Evolutionary conservation across 495 filamentous ascomycete species (phyloP).

Genomic region (Rhizodiscina lignyota): DNA sequence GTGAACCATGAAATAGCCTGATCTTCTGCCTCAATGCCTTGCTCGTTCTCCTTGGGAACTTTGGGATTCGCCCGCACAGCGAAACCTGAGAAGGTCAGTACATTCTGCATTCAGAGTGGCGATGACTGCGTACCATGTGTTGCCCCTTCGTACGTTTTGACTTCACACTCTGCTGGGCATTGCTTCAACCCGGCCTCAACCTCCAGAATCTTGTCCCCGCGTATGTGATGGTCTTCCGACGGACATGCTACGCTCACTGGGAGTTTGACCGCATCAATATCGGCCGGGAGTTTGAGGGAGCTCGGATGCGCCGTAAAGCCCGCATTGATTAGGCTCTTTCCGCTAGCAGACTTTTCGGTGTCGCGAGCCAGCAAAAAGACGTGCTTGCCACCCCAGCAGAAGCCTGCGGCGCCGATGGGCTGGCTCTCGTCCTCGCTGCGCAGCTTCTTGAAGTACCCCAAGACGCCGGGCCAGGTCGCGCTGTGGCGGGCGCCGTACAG

Average conservation of each 20-base stretch:
- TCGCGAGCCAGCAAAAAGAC: neutral
- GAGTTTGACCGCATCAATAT: neutral
- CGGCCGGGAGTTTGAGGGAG: neutral
- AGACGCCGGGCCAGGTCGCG: conserved; percentile 9
- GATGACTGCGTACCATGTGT: neutral
- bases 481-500: conserved; percentile 2
- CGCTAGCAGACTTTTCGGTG: neutral
- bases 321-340: neutral
- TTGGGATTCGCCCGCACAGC: neutral
- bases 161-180: neutral
- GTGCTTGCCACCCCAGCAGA: conserved; percentile 15
- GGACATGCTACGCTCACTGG: neutral
- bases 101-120: neutral
- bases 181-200: neutral
- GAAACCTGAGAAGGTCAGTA: neutral
- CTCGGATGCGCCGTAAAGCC: conserved; percentile 1
- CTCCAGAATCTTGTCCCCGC: neutral
- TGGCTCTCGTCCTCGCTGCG: conserved; percentile 12
- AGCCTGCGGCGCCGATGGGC: conserved; percentile 16
- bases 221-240: neutral
- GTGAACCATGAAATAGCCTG: conserved; percentile 4
- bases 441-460: conserved; percentile 11
- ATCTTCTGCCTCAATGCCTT: conserved; percentile 4
- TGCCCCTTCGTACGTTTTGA: neutral
- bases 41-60: conserved; percentile 1